Percentiles rank a stretch among this genome's conserved stretches.
Conservation (phyloP, 2,329 filamentous ascomycete genomes). For the Aspergillus novofumigatus region DNA sequence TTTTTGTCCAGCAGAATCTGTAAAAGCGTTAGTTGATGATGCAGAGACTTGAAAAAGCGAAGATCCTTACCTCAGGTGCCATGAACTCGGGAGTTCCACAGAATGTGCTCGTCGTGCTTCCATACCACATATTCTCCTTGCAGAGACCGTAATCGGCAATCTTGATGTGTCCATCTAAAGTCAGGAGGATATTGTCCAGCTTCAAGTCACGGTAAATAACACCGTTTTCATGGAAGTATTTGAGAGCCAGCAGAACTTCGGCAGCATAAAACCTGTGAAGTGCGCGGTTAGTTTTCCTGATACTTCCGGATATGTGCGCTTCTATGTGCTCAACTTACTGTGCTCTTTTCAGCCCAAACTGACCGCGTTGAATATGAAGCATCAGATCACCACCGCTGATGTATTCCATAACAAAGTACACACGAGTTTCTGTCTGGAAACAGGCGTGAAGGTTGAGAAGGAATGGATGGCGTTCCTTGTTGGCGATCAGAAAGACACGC, state of each 20-base stretch:
- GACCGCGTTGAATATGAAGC: constrained; percentile 95
- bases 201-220: constrained; percentile 90
- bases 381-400: constrained; percentile 97
- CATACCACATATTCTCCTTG: constrained; percentile 99
- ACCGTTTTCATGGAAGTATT: constrained; percentile 99
- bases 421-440: constrained; percentile 96
- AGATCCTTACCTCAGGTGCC: constrained; percentile 77
- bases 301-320: neutral
- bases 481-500: constrained; percentile 92
- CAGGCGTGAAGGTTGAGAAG: constrained; percentile 91
- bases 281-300: neutral
- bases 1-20: constrained; percentile 97
- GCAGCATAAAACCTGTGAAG: constrained; percentile 80
- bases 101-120: constrained; percentile 93
- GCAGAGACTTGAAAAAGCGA: neutral
- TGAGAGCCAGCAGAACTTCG: constrained; percentile 92
- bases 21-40: constrained; percentile 15
- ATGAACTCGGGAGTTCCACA: constrained; percentile 99
- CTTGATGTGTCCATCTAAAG: constrained; percentile 95
- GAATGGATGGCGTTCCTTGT: constrained; percentile 96
- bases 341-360: constrained; percentile 91
- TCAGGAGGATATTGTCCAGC: constrained; percentile 85
- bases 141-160: constrained; percentile 98
- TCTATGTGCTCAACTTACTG: constrained; percentile 61
- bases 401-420: constrained; percentile 99